Evolutionary conservation across 2,329 filamentous ascomycete species (phyloP).

Genomic region (Orbilia quercus): DNA sequence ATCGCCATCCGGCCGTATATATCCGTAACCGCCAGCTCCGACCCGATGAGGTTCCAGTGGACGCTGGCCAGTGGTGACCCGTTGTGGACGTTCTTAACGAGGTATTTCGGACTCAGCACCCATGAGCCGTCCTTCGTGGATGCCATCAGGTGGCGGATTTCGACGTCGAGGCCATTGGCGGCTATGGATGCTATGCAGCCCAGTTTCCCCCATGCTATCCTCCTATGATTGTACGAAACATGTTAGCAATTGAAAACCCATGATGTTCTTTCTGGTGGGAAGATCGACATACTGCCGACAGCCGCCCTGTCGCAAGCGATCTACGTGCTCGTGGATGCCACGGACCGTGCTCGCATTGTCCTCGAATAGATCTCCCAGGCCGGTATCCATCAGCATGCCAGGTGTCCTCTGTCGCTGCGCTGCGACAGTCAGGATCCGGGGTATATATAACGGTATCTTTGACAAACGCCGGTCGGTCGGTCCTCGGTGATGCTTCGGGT

Average conservation of each 20-base stretch:
- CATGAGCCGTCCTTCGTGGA: constrained; percentile 77
- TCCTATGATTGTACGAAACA: constrained; percentile 67
- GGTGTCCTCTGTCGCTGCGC: constrained; percentile 12
- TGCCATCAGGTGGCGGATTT: constrained; percentile 78
- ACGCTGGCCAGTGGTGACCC: constrained; percentile 80
- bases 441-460: not conserved
- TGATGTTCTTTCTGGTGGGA: not conserved
- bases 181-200: constrained; percentile 87
- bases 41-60: constrained; percentile 79
- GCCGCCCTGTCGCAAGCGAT: constrained; percentile 58
- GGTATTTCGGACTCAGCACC: constrained; percentile 78
- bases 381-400: constrained; percentile 53
- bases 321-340: constrained; percentile 58
- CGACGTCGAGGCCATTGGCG: constrained; percentile 75
- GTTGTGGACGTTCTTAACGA: constrained; percentile 71
- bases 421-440: not conserved
- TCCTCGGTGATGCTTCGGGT: not conserved
- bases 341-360: constrained; percentile 52
- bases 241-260: not conserved
- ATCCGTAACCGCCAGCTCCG: constrained; percentile 86
- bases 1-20: constrained; percentile 80
- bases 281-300: constrained; percentile 58
- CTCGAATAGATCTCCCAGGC: constrained; percentile 51
- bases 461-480: not conserved
- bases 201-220: constrained; percentile 85